Evolutionary conservation across 208 protist species (phyloP).

Genomic region (Herpetomonas muscarum): DNA sequence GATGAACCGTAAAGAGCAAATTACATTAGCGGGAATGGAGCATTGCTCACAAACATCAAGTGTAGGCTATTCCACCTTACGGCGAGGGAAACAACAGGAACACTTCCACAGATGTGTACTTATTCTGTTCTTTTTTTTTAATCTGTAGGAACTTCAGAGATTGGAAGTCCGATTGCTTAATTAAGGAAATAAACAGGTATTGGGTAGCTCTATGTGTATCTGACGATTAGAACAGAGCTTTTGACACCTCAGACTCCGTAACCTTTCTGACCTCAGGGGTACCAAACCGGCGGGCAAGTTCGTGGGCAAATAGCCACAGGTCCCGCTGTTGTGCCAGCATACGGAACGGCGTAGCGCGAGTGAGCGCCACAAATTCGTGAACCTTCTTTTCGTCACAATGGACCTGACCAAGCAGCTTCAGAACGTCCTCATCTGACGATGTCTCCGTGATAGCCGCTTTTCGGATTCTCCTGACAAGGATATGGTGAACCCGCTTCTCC

Average conservation of each 20-base stretch:
- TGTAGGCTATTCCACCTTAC: too few species aligned
- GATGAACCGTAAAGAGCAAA: too few species aligned
- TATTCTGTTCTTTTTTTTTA: too few species aligned
- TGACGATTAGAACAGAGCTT: slow-evolving; percentile 30
- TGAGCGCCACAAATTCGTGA: slow-evolving; percentile 21
- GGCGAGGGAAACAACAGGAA: too few species aligned
- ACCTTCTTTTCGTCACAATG: slow-evolving; percentile 55
- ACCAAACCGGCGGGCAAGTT: slow-evolving; percentile 47
- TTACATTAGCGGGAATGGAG: too few species aligned
- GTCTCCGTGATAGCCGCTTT: slow-evolving; percentile 11
- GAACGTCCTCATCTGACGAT: slow-evolving; percentile 37
- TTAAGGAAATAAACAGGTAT: background rate
- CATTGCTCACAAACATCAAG: too few species aligned
- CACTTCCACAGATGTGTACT: too few species aligned
- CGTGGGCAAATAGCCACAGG: slow-evolving; percentile 38
- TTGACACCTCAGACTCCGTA: slow-evolving; percentile 14
- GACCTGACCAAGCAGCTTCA: slow-evolving; percentile 52
- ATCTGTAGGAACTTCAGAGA: too few species aligned
- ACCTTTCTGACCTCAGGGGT: slow-evolving; percentile 21
- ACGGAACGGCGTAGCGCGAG: slow-evolving; percentile 31
- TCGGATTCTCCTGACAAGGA: slow-evolving; percentile 24
- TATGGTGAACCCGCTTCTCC: slow-evolving; percentile 25
- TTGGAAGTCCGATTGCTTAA: too few species aligned
- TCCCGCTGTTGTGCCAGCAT: slow-evolving; percentile 25
- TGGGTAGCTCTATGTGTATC: background rate